phyloP scores from a whole-genome alignment of 2,329 filamentous ascomycete genomes.

The Paecilomyces sp. region DNA sequence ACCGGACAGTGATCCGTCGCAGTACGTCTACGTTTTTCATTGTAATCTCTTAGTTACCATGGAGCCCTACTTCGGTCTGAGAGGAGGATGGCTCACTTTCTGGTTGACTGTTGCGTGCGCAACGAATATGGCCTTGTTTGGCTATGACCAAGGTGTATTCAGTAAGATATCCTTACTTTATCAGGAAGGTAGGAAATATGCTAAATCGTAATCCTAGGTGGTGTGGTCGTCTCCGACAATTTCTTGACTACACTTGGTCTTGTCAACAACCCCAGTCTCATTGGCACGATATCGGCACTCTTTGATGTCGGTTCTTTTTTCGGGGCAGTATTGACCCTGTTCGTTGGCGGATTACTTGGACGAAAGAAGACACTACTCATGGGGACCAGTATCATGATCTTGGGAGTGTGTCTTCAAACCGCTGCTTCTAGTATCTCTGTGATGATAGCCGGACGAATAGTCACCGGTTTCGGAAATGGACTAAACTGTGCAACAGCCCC shows the following conservation, averaged over 20 bases:
- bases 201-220: conserved; percentile 26
- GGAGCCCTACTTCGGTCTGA: conserved; percentile 42
- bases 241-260: conserved; percentile 45
- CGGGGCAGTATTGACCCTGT: conserved; percentile 41
- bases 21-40: too few relatives aligned
- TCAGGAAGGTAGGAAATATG: neutral
- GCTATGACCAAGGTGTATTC: conserved; percentile 48
- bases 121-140: conserved; percentile 43
- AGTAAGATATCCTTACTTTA: conserved; percentile 18
- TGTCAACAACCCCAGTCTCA: conserved; percentile 25
- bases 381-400: conserved; percentile 41
- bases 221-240: conserved; percentile 48
- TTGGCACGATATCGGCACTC: conserved; percentile 46
- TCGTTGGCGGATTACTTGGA: conserved; percentile 40
- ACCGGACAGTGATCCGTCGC: too few relatives aligned
- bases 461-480: conserved; percentile 43
- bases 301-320: conserved; percentile 56
- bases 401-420: conserved; percentile 44
- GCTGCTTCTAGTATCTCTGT: conserved; percentile 37
- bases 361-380: conserved; percentile 40
- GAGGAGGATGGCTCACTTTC: conserved; percentile 50
- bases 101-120: conserved; percentile 46
- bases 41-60: too few relatives aligned
- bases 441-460: conserved; percentile 45
- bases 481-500: conserved; percentile 46